Base-by-base conservation (phyloP, 2,329 filamentous ascomycete genomes). In the Alternaria longipes region DNA sequence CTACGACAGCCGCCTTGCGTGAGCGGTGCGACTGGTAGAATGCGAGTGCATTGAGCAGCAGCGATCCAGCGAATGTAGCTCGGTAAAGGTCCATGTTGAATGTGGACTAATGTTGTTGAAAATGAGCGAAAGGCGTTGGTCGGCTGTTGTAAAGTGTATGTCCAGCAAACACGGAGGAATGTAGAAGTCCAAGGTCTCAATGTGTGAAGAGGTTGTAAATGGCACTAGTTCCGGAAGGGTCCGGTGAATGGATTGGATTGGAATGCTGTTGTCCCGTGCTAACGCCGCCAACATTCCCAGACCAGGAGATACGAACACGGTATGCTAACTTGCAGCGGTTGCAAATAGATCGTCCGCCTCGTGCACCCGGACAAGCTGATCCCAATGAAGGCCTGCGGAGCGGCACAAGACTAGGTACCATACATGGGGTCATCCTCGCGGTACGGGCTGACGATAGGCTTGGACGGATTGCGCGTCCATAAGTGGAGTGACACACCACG, bases 1-100 rank as follows among this genome's bases (percentile, higher is more conserved):
- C 59, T 8, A 60, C 45, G 18, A 53, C 41, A 12, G 52, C 57
- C 5, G 49, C 59, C 24, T 62, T 63, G 32, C 64, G 68, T 18
- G 69, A 57, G 24, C 69, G 73, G 32, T 75, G 70, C 7, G 72
- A 69, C 9, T 73, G 72, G 41, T 71, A 66, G 18, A 76, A 62
- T 7, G 69, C 67, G 16, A 72, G 46, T 41, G 65, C 66, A 58
- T 76, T 76, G 14, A 76, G 62, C 42, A 74, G 51, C 24, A 76
- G 40, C 32, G 70, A 69, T 5, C 66, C 69, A 30, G 61, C 69
- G 45, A 76, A 76, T 5, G 74, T 76, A 26, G 65, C 64, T 52
- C 65, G 62, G 45, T 76, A 76, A 36, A 76, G 72, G 62, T 76
- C 71, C 71, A 75, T 75, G 60, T 55, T 72, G 54, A 61, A 49